These are phyloP conservation scores for Cyclospora cayetanensis DNA, from an alignment of 169 alveolate genomes.

Conservation along the genomic window DNA sequence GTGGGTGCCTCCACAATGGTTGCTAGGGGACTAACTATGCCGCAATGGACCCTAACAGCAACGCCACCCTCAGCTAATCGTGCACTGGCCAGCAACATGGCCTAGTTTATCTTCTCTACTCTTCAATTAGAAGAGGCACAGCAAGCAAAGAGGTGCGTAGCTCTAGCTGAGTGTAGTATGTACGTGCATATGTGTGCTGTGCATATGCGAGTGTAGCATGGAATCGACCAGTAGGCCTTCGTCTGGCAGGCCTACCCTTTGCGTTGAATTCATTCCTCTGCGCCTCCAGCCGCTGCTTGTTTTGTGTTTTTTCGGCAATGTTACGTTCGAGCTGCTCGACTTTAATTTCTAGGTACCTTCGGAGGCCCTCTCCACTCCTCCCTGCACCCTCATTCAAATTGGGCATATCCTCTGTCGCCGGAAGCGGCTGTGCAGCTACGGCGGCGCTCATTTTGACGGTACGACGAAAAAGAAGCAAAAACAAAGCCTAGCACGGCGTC, in stretches of 20 bases:
- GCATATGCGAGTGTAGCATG: neutral
- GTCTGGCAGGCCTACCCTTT: conserved; percentile 79
- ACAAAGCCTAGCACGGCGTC: too few species aligned
- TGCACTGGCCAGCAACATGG: too few species aligned
- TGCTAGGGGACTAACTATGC: too few species aligned
- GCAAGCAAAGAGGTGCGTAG: neutral
- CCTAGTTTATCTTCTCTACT: too few species aligned
- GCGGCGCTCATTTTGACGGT: neutral
- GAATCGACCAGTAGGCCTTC: neutral
- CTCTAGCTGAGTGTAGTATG: neutral
- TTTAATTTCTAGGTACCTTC: conserved; percentile 65
- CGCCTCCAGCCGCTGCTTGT: conserved; percentile 95
- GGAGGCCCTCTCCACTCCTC: neutral
- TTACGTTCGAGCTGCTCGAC: conserved; percentile 74
- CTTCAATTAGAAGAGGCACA: too few species aligned
- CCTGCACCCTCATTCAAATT: neutral
- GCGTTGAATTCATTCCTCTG: conserved; percentile 97
- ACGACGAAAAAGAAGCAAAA: too few species aligned
- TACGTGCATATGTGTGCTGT: too few species aligned
- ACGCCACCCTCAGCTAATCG: too few species aligned
- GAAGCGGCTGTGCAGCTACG: conserved; percentile 1
- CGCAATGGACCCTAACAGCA: too few species aligned
- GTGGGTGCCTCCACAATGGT: too few species aligned
- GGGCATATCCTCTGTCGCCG: neutral
- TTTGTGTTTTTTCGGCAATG: conserved; percentile 74